Evolutionary conservation across 2,329 filamentous ascomycete species (phyloP), one percentile per base, ranked within the genome.

Genomic region (Fusarium sp.): DNA sequence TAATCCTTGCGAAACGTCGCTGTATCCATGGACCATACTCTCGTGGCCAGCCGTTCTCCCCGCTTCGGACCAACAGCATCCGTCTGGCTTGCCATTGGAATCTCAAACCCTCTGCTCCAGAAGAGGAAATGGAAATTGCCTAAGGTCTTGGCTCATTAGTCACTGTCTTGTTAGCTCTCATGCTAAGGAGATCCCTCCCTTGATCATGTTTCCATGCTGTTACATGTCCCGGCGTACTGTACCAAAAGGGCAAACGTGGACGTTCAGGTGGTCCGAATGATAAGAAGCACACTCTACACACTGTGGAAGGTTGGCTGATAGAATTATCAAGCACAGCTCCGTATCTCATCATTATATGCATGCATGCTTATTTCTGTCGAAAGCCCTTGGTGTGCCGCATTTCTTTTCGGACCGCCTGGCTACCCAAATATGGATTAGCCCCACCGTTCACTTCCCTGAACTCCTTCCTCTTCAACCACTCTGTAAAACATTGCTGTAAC

Each of bases 401-500:
- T 6, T 25, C 25, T 25, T 25, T 25, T 25, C 3, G 25, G 25
- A 25, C 25, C 25, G 10, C 25, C 25, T 25, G 72, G 46, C 21
- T 17, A 35, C 53, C 50, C 1, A 3, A 31, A 51, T 41, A 2
- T 5, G 50, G 69, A 13, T 14, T 68, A 63, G 68, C 37, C 42
- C 55, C 39, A 49, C 52, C 36, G 41, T 50, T 58, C 56, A 54
- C 63, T n/a, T n/a, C n/a, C 57, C 54, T 70, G 69, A 42, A 65
- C 64, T 70, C 69, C 74, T 63, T 60, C 70, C 53, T 58, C 63
- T 63, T 70, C 59, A 65, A 59, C 11, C 27, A 69, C 71, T 59
- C 64, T 55, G 65, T 80, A 81, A 84, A 84, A 84, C 82, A 74
- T 67, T 67, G 73, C 75, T 80, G 82, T 84, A 80, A 77, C 82